Percentiles rank a stretch among this genome's conserved stretches.
Evolutionary conservation across 2,329 filamentous ascomycete species (phyloP).

Genomic region (Cladophialophora immunda): DNA sequence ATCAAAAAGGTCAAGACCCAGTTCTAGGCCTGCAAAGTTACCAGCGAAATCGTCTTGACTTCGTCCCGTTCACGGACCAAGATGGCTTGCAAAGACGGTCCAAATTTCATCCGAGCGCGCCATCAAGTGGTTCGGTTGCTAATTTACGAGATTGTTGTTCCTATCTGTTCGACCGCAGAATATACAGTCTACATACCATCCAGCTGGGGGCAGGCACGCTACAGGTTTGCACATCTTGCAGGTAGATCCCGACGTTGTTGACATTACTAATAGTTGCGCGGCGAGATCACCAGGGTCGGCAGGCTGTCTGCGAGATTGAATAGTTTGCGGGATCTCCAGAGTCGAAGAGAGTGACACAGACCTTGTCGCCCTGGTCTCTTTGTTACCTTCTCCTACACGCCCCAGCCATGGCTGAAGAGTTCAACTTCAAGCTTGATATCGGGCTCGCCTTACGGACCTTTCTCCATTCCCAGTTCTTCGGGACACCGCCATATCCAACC

Average conservation of each 20-base stretch:
- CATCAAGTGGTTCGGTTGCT: neutral
- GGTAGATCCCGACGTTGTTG: neutral
- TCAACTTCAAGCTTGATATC: slow-evolving; percentile 23
- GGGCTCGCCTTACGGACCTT: slow-evolving; percentile 23
- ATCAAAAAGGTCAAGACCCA: neutral
- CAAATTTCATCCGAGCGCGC: neutral
- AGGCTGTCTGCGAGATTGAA: neutral
- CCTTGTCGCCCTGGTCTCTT: neutral
- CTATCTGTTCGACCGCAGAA: neutral
- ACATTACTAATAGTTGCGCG: neutral
- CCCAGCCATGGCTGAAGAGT: slow-evolving; percentile 29
- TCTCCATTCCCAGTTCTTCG: slow-evolving; percentile 38
- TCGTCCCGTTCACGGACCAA: neutral
- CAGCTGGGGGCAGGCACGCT: neutral
- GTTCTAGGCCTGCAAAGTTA: neutral
- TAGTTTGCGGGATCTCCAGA: neutral
- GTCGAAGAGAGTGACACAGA: neutral
- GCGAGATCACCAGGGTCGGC: neutral
- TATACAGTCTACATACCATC: neutral
- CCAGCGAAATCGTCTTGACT: neutral
- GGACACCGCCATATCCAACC: slow-evolving; percentile 32
- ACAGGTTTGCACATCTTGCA: neutral
- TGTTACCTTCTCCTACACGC: neutral
- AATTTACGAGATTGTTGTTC: neutral
- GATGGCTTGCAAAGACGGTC: neutral